Percentiles rank a stretch among this genome's conserved stretches.
Conservation (phyloP, 2,329 filamentous ascomycete genomes). For the Leptographium lundbergii region DNA sequence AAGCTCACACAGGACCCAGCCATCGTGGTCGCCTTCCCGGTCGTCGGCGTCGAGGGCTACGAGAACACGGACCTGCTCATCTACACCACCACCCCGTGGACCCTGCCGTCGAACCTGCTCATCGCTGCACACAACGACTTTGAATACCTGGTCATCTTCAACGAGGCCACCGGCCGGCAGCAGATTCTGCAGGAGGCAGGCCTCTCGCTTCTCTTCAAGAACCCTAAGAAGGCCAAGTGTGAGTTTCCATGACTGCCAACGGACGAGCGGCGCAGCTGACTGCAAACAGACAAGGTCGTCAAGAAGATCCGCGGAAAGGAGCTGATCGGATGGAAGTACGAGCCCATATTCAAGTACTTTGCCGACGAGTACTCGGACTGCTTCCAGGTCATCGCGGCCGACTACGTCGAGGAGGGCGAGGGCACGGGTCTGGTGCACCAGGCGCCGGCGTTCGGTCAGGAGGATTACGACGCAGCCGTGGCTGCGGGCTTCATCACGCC, state of each 20-base stretch:
- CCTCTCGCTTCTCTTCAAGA: slow-evolving; percentile 77
- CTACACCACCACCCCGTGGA: slow-evolving; percentile 82
- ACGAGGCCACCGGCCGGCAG: slow-evolving; percentile 69
- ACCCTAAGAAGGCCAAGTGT: slow-evolving; percentile 86
- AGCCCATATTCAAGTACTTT: slow-evolving; percentile 83
- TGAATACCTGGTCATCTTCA: slow-evolving; percentile 73
- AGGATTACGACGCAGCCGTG: slow-evolving; percentile 80
- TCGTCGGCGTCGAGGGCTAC: slow-evolving; percentile 66
- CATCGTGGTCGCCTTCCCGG: slow-evolving; percentile 76
- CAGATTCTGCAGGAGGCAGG: slow-evolving; percentile 78
- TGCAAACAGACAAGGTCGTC: slow-evolving; percentile 48
- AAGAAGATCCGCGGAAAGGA: slow-evolving; percentile 70
- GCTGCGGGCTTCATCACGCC: slow-evolving; percentile 67
- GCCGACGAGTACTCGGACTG: slow-evolving; percentile 77
- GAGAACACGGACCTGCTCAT: slow-evolving; percentile 64
- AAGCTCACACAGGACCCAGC: slow-evolving; percentile 87
- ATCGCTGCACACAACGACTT: slow-evolving; percentile 64
- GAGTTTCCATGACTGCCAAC: neutral
- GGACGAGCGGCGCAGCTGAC: neutral
- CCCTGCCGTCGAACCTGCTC: slow-evolving; percentile 62
- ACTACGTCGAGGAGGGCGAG: slow-evolving; percentile 78
- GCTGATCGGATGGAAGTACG: slow-evolving; percentile 80
- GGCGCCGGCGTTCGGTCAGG: slow-evolving; percentile 85
- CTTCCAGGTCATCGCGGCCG: slow-evolving; percentile 71
- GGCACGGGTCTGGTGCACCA: slow-evolving; percentile 94